phyloP scores from a whole-genome alignment of 129 eudicot species.

The Artemisia argyi region DNA sequence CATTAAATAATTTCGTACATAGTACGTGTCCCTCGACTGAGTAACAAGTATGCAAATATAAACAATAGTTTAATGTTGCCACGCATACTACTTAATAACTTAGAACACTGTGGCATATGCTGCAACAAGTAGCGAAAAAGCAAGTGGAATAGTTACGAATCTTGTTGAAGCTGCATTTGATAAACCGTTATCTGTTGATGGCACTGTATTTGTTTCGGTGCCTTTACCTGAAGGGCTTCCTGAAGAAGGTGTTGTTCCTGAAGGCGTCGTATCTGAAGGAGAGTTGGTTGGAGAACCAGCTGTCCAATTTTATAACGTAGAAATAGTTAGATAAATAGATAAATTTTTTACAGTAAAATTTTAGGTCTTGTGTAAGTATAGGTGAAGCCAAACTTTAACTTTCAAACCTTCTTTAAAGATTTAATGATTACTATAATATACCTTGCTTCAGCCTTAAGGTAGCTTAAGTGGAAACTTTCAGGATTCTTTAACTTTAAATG shows the following conservation, averaged over 20 bases:
- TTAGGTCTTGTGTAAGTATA: no score
- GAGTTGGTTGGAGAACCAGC: constrained; percentile 54
- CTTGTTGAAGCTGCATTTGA: constrained; percentile 54
- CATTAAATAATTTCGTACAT: constrained; percentile 23
- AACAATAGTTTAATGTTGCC: constrained; percentile 14
- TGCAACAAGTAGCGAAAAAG: constrained; percentile 21
- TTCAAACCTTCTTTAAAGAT: no score
- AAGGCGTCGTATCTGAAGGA: constrained; percentile 25
- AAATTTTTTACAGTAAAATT: no score
- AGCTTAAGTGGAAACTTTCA: no score
- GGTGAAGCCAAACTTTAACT: no score
- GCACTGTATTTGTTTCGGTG: constrained; percentile 42
- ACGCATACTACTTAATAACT: not conserved
- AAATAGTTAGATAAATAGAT: not conserved
- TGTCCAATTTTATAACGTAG: constrained; percentile 17
- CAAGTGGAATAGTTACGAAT: constrained; percentile 41
- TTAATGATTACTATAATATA: no score
- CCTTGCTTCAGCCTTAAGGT: no score
- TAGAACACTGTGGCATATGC: constrained; percentile 7
- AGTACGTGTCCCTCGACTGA: constrained; percentile 12
- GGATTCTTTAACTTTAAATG: no score
- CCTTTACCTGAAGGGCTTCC: constrained; percentile 36
- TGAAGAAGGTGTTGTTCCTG: constrained; percentile 43
- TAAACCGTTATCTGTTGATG: constrained; percentile 52
- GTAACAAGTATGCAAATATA: not conserved